These are phyloP conservation scores for Aurifilum marmelostoma DNA, from an alignment of 2,329 filamentous ascomycete species.

Conservation along the genomic window DNA sequence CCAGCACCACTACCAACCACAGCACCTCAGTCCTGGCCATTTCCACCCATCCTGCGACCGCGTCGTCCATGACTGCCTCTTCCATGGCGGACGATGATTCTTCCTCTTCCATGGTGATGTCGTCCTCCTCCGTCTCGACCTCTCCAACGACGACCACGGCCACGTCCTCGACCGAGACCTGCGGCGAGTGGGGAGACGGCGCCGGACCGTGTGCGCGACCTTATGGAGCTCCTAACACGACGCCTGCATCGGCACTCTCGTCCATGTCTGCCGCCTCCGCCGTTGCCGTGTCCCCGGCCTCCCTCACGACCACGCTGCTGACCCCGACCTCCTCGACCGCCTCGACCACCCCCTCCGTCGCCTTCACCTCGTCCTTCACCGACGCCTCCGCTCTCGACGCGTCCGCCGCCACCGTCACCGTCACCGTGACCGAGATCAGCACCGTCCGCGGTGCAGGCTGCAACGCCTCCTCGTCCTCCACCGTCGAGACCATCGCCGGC, in stretches of 20 bases:
- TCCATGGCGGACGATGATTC: background rate
- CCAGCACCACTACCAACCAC: background rate
- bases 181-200: slow-evolving; percentile 27
- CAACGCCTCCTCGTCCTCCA: background rate
- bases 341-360: background rate
- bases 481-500: slow-evolving; percentile 6
- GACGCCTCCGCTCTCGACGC: slow-evolving; percentile 13
- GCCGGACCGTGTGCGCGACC: slow-evolving; percentile 26
- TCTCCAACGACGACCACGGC: background rate
- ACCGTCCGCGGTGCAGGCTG: background rate
- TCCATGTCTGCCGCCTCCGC: slow-evolving; percentile 16
- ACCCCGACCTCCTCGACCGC: background rate
- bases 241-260: slow-evolving; percentile 16
- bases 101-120: background rate
- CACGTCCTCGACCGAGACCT: slow-evolving; percentile 5
- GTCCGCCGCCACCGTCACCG: slow-evolving; percentile 20
- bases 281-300: background rate
- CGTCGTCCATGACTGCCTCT: background rate
- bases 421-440: slow-evolving; percentile 3
- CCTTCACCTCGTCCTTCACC: slow-evolving; percentile 12
- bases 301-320: slow-evolving; percentile 3
- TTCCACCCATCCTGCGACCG: background rate
- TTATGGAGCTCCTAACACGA: slow-evolving; percentile 26
- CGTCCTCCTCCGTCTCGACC: slow-evolving; percentile 1
- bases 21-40: background rate